Evolutionary conservation across 257 asterid genomes (phyloP), one percentile per base, ranked within the genome.

Genomic region (Primulina eburnea): DNA sequence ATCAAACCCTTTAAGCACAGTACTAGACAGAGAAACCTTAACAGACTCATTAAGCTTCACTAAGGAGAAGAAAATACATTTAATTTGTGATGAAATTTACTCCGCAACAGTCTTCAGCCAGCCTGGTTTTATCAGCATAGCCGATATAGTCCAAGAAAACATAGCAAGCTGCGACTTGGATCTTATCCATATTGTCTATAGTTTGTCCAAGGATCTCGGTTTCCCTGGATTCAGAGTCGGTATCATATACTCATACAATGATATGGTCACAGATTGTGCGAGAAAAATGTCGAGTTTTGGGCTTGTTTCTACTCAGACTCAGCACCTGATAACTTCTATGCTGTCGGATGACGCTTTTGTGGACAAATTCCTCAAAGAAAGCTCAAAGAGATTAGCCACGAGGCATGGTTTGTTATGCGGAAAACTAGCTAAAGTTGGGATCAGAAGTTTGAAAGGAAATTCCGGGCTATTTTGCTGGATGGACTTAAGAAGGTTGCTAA

Each of bases 211-310:
- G 53, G 98, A 92, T 43, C 79, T 92, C 4, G 98, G 98, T 0
- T 89, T 92, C 65, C 95, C 98, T 0, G 96, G 98, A 1, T 92
- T 92, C 81, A 52, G 98, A 0, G 87, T 89, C 10, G 98, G 98
- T 5, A 70, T 89, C 28, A 35, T 92, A 1, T 92, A 92, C 73
- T 92, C 98, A 0, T 89, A 87, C 85, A 89, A 92, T 28, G 93
- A 89, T 10, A 11, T 70, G 0, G 95, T 92, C 0, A 77, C 80
- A 4, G 74, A 68, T 62, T 78, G 84, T 55, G 96, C 96, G 26
- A 24, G 97, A 3, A 90, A 89, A 18, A 90, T 90, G 98, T 92
- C 98, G 5, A 89, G 96, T 60, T 92, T 92, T 40, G 94, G 98
- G 4, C 72, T 89, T 0, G 89, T 92, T 14, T 92, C 98, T 1